Percentiles rank a stretch among this genome's conserved stretches.
phyloP scores from a whole-genome alignment of 371 early-diverging fungal genomes.

The Lichtheimia hyalospora region DNA sequence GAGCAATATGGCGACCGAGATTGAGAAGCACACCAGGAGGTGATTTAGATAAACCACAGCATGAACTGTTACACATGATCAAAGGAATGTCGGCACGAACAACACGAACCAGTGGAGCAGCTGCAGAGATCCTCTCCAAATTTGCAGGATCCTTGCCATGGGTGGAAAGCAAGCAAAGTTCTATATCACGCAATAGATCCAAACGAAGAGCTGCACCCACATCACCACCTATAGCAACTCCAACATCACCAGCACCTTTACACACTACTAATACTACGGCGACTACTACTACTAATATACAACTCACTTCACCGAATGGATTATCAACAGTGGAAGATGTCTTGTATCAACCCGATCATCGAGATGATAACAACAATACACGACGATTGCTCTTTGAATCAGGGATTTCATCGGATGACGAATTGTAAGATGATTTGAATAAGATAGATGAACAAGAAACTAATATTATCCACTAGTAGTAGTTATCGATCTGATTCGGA shows the following conservation, averaged over 20 bases:
- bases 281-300: slow-evolving; percentile 5
- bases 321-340: slow-evolving; percentile 12
- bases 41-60: slow-evolving; percentile 20
- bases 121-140: slow-evolving; percentile 40
- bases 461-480: neutral
- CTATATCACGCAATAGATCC: neutral
- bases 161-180: slow-evolving; percentile 13
- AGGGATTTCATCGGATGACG: slow-evolving; percentile 17
- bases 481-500: slow-evolving; percentile 20
- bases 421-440: slow-evolving; percentile 1
- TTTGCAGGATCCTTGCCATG: slow-evolving; percentile 39
- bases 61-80: slow-evolving; percentile 35
- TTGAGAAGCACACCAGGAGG: slow-evolving; percentile 20
- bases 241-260: neutral
- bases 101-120: slow-evolving; percentile 43
- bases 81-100: slow-evolving; percentile 36
- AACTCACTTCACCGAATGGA: slow-evolving; percentile 7
- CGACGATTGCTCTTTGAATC: slow-evolving; percentile 3
- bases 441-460: slow-evolving; percentile 1
- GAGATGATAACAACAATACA: slow-evolving; percentile 1
- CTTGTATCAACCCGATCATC: slow-evolving; percentile 4
- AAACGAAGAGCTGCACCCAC: neutral
- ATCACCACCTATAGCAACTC: neutral
- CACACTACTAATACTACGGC: neutral
- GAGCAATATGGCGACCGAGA: slow-evolving; percentile 62